Evolutionary conservation across 176 grass and related monocot genomes (phyloP).

Genomic region (Triticum aestivum): DNA sequence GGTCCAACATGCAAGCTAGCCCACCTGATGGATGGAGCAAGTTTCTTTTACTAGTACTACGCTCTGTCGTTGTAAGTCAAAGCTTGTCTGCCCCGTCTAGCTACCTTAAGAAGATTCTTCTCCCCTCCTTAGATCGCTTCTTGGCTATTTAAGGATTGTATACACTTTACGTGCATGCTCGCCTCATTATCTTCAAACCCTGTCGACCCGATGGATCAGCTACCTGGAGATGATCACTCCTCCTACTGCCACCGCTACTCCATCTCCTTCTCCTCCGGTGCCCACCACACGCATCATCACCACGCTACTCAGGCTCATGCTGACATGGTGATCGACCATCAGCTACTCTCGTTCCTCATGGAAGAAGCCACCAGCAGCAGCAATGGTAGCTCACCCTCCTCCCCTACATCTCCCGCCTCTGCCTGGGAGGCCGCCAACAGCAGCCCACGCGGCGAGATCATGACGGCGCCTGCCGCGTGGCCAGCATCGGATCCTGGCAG

Average conservation of each 20-base stretch:
- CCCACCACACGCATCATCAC: background rate
- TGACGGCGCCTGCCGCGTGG: background rate
- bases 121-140: background rate
- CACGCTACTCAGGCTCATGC: background rate
- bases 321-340: background rate
- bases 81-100: background rate
- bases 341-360: background rate
- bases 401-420: background rate
- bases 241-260: background rate
- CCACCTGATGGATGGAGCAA: background rate
- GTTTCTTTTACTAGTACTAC: too few relatives aligned
- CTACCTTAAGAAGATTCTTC: background rate
- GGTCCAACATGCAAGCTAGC: background rate
- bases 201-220: background rate
- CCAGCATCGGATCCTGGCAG: background rate
- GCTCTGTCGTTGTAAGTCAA: background rate
- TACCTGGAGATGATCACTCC: background rate
- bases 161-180: background rate
- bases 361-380: background rate
- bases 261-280: background rate
- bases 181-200: background rate
- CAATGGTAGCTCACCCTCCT: background rate
- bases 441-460: background rate
- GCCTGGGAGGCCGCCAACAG: background rate
- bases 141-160: slow-evolving; percentile 2